A percentile compares a stretch with the other conserved stretches of the same genome.
These are phyloP conservation scores for Peltaster fructicola DNA, from an alignment of 2,329 filamentous ascomycete species.

Conservation along the genomic window DNA sequence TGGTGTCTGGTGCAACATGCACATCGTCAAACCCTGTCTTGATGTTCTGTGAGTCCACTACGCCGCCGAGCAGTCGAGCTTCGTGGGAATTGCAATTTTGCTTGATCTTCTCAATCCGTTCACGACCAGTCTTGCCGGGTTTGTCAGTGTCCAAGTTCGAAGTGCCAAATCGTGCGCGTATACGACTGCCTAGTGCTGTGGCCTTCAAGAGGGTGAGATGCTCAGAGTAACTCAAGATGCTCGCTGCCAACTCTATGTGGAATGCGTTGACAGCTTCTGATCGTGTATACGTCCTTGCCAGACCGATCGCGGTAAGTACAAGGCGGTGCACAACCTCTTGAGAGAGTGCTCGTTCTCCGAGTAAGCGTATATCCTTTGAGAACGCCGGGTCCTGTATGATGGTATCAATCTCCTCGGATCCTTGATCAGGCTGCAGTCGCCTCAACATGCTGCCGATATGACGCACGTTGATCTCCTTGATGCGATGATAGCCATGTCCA, in stretches of 20 bases:
- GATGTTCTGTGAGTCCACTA: slow-evolving; percentile 67
- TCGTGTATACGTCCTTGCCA: slow-evolving; percentile 22
- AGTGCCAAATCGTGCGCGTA: background rate
- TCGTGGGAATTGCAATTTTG: slow-evolving; percentile 58
- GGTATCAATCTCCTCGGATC: background rate
- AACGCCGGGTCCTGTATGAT: slow-evolving; percentile 1
- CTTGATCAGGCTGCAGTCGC: slow-evolving; percentile 14
- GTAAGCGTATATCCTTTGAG: slow-evolving; percentile 5
- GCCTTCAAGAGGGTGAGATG: too few species aligned
- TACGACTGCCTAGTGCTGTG: slow-evolving; percentile 1
- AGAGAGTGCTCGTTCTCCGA: slow-evolving; percentile 31
- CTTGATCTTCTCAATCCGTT: slow-evolving; percentile 29
- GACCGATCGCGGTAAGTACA: slow-evolving; percentile 34
- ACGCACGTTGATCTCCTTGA: slow-evolving; percentile 41
- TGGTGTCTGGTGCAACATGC: slow-evolving; percentile 63
- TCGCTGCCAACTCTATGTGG: slow-evolving; percentile 20
- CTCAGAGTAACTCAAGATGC: too few species aligned
- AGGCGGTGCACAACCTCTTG: slow-evolving; percentile 45
- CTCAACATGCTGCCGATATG: slow-evolving; percentile 47
- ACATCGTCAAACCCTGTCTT: slow-evolving; percentile 77
- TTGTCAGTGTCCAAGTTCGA: slow-evolving; percentile 1
- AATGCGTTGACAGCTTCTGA: slow-evolving; percentile 15
- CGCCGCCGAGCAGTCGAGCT: slow-evolving; percentile 61
- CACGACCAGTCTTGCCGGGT: slow-evolving; percentile 2
- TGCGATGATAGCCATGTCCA: slow-evolving; percentile 9